These are phyloP conservation scores for Kokia cookei DNA, from an alignment of 441 rosid genomes.

Conservation along the genomic window DNA sequence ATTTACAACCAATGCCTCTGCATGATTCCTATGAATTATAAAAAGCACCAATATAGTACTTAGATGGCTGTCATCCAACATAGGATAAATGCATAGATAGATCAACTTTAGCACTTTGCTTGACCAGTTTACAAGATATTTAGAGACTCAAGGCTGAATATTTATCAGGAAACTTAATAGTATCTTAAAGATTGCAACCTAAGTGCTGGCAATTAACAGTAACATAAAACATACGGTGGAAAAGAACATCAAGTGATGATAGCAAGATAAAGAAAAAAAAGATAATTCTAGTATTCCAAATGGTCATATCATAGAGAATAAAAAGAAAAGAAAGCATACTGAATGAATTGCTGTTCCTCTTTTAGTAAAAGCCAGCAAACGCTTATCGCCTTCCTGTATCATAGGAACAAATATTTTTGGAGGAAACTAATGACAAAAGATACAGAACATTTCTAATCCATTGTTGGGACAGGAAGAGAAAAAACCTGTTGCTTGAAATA, in stretches of 20 bases:
- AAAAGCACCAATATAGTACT: not conserved
- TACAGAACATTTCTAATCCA: not conserved
- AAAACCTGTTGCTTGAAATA: conserved; percentile 41
- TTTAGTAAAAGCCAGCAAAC: conserved; percentile 87
- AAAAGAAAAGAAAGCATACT: conserved; percentile 38
- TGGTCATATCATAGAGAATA: not conserved
- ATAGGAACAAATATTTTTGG: conserved; percentile 1
- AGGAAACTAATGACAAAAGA: not conserved
- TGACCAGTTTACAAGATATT: not conserved
- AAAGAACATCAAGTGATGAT: not conserved
- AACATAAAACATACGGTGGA: not conserved
- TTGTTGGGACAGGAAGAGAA: conserved; percentile 7
- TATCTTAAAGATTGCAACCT: not conserved
- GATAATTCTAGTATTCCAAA: not conserved
- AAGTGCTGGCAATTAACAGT: not conserved
- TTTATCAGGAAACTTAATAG: not conserved
- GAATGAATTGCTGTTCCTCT: conserved; percentile 75
- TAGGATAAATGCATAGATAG: not conserved
- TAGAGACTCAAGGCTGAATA: not conserved
- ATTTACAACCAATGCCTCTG: not conserved
- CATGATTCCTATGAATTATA: not conserved
- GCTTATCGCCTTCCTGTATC: conserved; percentile 69
- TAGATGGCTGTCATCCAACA: not conserved
- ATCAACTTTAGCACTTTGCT: not conserved
- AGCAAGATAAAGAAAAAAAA: too few species aligned